Conservation (phyloP, 345 rosid genomes). For the Eucalyptus leucophloia region DNA sequence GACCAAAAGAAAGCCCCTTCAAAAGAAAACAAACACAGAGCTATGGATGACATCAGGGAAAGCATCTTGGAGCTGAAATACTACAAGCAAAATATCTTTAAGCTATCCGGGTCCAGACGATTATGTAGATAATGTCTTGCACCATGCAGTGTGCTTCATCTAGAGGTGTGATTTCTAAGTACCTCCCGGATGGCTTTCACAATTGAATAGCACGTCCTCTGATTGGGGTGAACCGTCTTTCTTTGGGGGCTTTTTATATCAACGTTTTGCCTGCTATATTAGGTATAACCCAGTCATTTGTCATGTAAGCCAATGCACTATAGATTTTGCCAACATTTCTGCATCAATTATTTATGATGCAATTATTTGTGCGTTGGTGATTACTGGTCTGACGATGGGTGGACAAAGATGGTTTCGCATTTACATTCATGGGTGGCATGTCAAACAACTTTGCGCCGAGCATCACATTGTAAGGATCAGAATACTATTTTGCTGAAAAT, state of each 20-base stretch:
- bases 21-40: slow-evolving; percentile 68
- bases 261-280: neutral
- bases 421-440: neutral
- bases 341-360: neutral
- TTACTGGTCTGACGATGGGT: neutral
- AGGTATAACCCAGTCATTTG: neutral
- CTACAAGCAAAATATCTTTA: slow-evolving; percentile 67
- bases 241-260: neutral
- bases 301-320: neutral
- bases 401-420: neutral
- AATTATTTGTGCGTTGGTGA: neutral
- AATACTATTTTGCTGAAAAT: neutral
- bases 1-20: slow-evolving; percentile 52
- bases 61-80: slow-evolving; percentile 68
- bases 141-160: neutral
- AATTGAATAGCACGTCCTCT: neutral
- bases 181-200: neutral
- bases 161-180: neutral
- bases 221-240: neutral
- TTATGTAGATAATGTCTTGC: neutral
- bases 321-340: neutral
- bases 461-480: neutral
- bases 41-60: slow-evolving; percentile 82
- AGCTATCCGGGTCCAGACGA: slow-evolving; percentile 21
- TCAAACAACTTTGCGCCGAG: neutral